Percentiles rank a stretch among this genome's conserved stretches.
Conservation (phyloP, 2,329 filamentous ascomycete genomes). For the Rhinocladiella similis region DNA sequence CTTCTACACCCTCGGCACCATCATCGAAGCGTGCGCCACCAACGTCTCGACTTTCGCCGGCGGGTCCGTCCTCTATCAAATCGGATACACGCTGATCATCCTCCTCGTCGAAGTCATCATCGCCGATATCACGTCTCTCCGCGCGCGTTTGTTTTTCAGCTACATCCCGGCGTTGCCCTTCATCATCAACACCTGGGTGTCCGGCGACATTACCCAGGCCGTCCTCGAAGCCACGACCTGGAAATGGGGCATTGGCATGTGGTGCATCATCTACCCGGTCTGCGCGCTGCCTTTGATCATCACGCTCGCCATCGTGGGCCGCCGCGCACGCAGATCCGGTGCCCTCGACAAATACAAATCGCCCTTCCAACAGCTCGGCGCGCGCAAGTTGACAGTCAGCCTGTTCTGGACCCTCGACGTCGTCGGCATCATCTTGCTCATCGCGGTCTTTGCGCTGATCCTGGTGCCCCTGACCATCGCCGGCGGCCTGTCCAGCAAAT, state of each 20-base stretch:
- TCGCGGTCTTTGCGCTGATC: constrained; percentile 53
- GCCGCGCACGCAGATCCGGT: constrained; percentile 55
- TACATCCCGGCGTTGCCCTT: constrained; percentile 63
- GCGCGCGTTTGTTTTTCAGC: constrained; percentile 64
- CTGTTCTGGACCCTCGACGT: constrained; percentile 60
- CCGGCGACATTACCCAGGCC: constrained; percentile 55
- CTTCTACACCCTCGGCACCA: constrained; percentile 58
- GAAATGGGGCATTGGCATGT: constrained; percentile 67
- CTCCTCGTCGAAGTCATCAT: constrained; percentile 65
- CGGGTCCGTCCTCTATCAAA: constrained; percentile 61
- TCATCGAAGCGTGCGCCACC: constrained; percentile 56
- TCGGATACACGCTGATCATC: constrained; percentile 64
- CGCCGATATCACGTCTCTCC: constrained; percentile 63
- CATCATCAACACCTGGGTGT: constrained; percentile 64
- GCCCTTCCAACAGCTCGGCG: constrained; percentile 45
- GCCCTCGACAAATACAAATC: constrained; percentile 48
- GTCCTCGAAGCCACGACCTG: constrained; percentile 55
- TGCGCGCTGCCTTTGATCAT: constrained; percentile 57
- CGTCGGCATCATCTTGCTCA: constrained; percentile 54
- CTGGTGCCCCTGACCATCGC: constrained; percentile 60
- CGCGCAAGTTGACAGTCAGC: constrained; percentile 38
- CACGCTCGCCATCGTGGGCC: constrained; percentile 52
- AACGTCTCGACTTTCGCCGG: constrained; percentile 55
- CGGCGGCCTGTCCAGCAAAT: constrained; percentile 49
- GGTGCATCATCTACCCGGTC: constrained; percentile 60